Percentiles rank a stretch among this genome's conserved stretches.
Evolutionary conservation across 1,139 yeast genomes (phyloP).

Genomic region (Sugiyamaella xylanicola): DNA sequence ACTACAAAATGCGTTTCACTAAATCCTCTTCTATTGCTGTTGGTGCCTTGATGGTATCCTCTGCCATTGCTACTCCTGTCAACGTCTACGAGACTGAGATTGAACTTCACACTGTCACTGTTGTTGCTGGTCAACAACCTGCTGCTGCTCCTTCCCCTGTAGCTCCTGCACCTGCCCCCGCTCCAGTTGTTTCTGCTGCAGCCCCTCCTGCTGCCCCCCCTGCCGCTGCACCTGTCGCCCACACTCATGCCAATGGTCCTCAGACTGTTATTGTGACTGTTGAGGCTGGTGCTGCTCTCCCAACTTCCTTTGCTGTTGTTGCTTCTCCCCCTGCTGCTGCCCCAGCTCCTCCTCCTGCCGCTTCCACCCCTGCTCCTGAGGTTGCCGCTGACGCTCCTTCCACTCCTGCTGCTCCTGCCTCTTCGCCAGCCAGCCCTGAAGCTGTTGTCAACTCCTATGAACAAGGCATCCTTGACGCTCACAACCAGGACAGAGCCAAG

Average conservation of each 20-base stretch:
- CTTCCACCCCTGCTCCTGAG: conserved; percentile 19
- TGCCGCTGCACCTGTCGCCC: conserved; percentile 22
- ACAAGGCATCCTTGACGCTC: conserved; percentile 51
- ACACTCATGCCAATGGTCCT: conserved; percentile 23
- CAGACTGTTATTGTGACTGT: conserved; percentile 12
- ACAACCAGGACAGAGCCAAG: conserved; percentile 66
- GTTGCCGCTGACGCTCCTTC: conserved; percentile 20
- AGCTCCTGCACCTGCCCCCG: conserved; percentile 20
- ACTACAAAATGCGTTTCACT: conserved; percentile 14
- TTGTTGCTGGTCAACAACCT: conserved; percentile 23
- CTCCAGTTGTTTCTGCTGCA: too few species aligned
- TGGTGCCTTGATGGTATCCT: conserved; percentile 19
- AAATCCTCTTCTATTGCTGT: conserved; percentile 16
- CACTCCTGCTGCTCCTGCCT: conserved; percentile 17
- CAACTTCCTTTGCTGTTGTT: conserved; percentile 5
- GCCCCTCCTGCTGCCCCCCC: conserved; percentile 25
- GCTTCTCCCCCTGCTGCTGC: conserved; percentile 17
- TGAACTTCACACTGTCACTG: conserved; percentile 35
- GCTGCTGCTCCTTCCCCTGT: conserved; percentile 10
- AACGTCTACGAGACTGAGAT: conserved; percentile 35
- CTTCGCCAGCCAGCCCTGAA: conserved; percentile 15
- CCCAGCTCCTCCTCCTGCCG: conserved; percentile 25
- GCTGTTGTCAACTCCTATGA: conserved; percentile 28
- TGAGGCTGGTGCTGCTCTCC: conserved; percentile 16
- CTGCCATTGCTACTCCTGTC: conserved; percentile 32